Evolutionary conservation across 306 rosid species (phyloP).

Genomic region (Sindora glabra): DNA sequence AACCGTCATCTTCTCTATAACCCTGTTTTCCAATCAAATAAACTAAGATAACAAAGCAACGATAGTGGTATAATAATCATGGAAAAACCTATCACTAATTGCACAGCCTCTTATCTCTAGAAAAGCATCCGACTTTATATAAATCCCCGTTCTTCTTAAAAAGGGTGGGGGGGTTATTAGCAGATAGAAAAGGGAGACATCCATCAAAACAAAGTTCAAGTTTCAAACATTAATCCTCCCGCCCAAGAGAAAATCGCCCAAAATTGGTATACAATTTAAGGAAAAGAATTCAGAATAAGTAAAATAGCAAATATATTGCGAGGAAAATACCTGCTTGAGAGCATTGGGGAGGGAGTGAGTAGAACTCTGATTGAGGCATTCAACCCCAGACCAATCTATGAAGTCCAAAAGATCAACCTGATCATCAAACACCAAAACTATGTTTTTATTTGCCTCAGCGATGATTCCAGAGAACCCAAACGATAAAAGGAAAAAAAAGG

Average conservation of each 20-base stretch:
- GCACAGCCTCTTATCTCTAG: not conserved
- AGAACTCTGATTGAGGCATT: constrained; percentile 88
- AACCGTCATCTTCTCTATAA: constrained; percentile 87
- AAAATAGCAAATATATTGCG: not conserved
- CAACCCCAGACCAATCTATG: constrained; percentile 85
- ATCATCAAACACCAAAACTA: too few species aligned
- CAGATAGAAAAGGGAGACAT: not conserved
- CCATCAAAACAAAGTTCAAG: not conserved
- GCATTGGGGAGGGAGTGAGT: constrained; percentile 66
- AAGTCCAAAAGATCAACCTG: constrained; percentile 95
- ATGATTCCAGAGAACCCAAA: not conserved
- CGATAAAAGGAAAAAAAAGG: too few species aligned
- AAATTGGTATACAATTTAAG: not conserved
- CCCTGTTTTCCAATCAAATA: constrained; percentile 38
- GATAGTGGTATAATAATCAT: not conserved
- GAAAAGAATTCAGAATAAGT: not conserved
- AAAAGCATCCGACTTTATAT: not conserved
- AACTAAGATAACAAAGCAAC: not conserved
- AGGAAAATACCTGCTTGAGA: constrained; percentile 55
- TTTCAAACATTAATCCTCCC: not conserved
- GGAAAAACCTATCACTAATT: not conserved
- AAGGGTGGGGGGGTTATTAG: not conserved
- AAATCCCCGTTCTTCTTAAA: not conserved
- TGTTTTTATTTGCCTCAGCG: too few species aligned
- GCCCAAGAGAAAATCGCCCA: not conserved